Conservation (phyloP, 108 stramenopile genomes). For the Thalassiosira profunda region DNA sequence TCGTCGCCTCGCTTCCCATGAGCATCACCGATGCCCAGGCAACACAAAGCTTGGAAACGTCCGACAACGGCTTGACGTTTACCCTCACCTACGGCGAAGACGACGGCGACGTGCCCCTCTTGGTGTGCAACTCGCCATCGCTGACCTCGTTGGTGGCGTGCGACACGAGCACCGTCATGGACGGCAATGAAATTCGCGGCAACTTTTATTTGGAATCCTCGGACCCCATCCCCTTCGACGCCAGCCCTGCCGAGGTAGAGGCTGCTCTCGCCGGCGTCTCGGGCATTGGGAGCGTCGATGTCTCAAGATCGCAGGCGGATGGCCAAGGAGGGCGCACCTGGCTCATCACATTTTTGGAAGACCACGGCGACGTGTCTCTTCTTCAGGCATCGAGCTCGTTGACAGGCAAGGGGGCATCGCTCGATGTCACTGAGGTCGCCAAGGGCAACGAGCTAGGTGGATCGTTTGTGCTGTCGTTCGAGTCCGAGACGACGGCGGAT, state of each 20-base stretch:
- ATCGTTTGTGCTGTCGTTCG: slow-evolving; percentile 52
- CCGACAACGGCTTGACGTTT: neutral
- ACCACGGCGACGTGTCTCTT: slow-evolving; percentile 61
- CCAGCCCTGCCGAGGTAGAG: slow-evolving; percentile 64
- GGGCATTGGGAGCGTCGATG: slow-evolving; percentile 64
- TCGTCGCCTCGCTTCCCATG: slow-evolving; percentile 49
- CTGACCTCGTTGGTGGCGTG: slow-evolving; percentile 39
- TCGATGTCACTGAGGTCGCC: slow-evolving; percentile 41
- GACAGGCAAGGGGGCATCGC: slow-evolving; percentile 60
- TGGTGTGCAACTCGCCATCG: slow-evolving; percentile 5
- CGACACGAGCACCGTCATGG: slow-evolving; percentile 68
- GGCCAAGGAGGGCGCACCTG: slow-evolving; percentile 65
- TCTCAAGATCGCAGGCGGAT: slow-evolving; percentile 58
- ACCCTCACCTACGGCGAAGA: neutral
- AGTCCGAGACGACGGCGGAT: slow-evolving; percentile 43
- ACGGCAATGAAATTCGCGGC: slow-evolving; percentile 78
- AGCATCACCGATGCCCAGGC: slow-evolving; percentile 35
- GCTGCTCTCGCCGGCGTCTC: slow-evolving; percentile 51
- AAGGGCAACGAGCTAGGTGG: slow-evolving; percentile 88
- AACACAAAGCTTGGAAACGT: slow-evolving; percentile 34
- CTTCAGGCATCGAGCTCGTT: slow-evolving; percentile 53
- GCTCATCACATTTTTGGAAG: slow-evolving; percentile 70
- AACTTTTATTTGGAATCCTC: slow-evolving; percentile 68
- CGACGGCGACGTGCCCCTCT: neutral
- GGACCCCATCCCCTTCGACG: slow-evolving; percentile 61